Evolutionary conservation across 495 filamentous ascomycete species (phyloP).

Genomic region (Penicillium roqueforti): DNA sequence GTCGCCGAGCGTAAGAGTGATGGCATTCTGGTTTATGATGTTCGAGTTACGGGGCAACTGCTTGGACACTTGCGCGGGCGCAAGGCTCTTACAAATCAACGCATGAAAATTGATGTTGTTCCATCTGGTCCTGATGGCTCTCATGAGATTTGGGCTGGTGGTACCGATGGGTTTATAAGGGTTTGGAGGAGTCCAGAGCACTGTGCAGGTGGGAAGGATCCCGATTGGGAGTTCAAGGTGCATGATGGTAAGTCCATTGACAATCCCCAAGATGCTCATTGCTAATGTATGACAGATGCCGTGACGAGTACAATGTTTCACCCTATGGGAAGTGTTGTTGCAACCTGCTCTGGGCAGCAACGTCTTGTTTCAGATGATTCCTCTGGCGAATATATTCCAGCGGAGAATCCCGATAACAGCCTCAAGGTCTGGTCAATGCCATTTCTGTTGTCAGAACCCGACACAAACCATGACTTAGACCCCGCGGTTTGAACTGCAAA

Average conservation of each 20-base stretch:
- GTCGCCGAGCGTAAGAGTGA: slow-evolving; percentile 78
- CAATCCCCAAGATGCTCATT: background rate
- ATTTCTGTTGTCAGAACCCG: slow-evolving; percentile 10
- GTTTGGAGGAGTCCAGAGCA: slow-evolving; percentile 66
- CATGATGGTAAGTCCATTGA: slow-evolving; percentile 43
- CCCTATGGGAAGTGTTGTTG: slow-evolving; percentile 60
- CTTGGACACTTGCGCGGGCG: slow-evolving; percentile 70
- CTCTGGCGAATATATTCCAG: slow-evolving; percentile 4
- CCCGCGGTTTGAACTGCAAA: background rate
- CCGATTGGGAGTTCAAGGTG: slow-evolving; percentile 55
- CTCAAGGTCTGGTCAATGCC: slow-evolving; percentile 61
- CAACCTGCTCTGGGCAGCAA: slow-evolving; percentile 69
- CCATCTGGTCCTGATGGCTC: slow-evolving; percentile 42
- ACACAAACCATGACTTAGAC: background rate
- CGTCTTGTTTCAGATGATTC: slow-evolving; percentile 19
- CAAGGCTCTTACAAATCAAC: slow-evolving; percentile 68
- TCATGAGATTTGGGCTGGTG: slow-evolving; percentile 81
- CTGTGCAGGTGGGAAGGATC: slow-evolving; percentile 49
- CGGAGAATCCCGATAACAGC: slow-evolving; percentile 46
- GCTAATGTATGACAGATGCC: slow-evolving; percentile 40
- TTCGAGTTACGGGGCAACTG: slow-evolving; percentile 65
- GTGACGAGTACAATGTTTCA: slow-evolving; percentile 65
- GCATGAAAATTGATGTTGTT: slow-evolving; percentile 68
- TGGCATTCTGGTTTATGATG: slow-evolving; percentile 76
- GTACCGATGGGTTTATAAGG: slow-evolving; percentile 69